A percentile compares a stretch with the other conserved stretches of the same genome.
Conservation (phyloP, 2,329 filamentous ascomycete genomes). For the Zopfia rhizophila region DNA sequence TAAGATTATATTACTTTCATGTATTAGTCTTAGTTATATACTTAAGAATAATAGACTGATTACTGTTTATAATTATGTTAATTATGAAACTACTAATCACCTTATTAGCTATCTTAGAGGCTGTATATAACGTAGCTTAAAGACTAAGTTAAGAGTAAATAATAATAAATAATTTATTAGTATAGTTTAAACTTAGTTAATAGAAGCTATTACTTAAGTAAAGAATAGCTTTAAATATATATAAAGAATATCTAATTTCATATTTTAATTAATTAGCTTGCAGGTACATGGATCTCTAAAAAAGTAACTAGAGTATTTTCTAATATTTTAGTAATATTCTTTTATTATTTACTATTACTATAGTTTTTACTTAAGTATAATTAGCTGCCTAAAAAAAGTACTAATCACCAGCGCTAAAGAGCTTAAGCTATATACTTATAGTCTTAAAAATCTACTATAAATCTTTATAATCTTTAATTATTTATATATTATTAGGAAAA, state of each 20-base stretch:
- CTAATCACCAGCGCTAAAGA: too few relatives aligned
- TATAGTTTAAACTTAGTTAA: constrained; percentile 7
- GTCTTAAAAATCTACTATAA: background rate
- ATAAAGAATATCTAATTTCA: constrained; percentile 6
- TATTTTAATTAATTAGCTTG: constrained; percentile 1
- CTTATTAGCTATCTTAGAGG: constrained; percentile 4
- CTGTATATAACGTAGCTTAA: constrained; percentile 6
- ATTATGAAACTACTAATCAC: constrained; percentile 5
- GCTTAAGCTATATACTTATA: too few relatives aligned
- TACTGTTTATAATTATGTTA: constrained; percentile 8
- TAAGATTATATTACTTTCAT: constrained; percentile 7
- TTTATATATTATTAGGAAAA: constrained; percentile 1
- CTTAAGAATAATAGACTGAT: constrained; percentile 6
- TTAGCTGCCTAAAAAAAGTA: background rate
- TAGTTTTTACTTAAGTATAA: constrained; percentile 1
- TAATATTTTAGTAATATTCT: constrained; percentile 1
- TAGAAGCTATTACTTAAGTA: constrained; percentile 9
- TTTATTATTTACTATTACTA: constrained; percentile 1
- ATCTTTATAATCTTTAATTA: too few relatives aligned
- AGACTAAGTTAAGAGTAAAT: too few relatives aligned
- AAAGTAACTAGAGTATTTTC: constrained; percentile 1
- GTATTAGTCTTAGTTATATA: constrained; percentile 9
- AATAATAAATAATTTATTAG: constrained; percentile 1
- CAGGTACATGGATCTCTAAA: constrained; percentile 3
- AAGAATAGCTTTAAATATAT: constrained; percentile 12